Evolutionary conservation across 2,329 filamentous ascomycete genomes (phyloP).

Genomic region (Chaetomium sp.): DNA sequence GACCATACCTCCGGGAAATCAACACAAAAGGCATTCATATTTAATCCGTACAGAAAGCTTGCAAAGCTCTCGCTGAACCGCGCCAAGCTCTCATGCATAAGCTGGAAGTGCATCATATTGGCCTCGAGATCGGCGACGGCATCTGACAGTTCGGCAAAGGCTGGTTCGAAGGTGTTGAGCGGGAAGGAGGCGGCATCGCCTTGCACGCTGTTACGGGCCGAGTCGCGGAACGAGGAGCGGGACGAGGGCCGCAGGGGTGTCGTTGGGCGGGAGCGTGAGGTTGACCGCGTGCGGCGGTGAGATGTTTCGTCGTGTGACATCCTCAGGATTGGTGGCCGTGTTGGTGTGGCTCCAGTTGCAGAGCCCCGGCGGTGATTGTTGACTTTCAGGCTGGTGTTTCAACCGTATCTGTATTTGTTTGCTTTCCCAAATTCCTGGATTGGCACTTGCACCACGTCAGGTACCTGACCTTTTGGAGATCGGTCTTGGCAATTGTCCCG

Average conservation of each 20-base stretch:
- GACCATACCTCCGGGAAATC: slow-evolving; percentile 83
- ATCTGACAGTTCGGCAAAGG: slow-evolving; percentile 91
- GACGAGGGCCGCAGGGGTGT: slow-evolving; percentile 91
- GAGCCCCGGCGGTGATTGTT: background rate
- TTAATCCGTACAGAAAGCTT: slow-evolving; percentile 90
- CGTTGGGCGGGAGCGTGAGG: slow-evolving; percentile 77
- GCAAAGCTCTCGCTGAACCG: slow-evolving; percentile 96
- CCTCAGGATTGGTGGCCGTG: background rate
- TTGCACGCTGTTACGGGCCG: slow-evolving; percentile 59
- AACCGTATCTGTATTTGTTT: slow-evolving; percentile 15
- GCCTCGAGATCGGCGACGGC: slow-evolving; percentile 94
- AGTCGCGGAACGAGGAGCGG: slow-evolving; percentile 83
- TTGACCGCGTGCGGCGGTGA: slow-evolving; percentile 46
- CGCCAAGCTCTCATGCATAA: slow-evolving; percentile 93
- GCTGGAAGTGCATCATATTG: slow-evolving; percentile 95
- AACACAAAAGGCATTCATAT: slow-evolving; percentile 99
- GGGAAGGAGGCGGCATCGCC: slow-evolving; percentile 61
- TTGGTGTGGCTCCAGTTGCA: background rate
- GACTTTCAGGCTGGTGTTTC: slow-evolving; percentile 1
- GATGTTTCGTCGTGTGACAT: slow-evolving; percentile 35
- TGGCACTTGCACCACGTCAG: background rate
- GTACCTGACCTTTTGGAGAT: background rate
- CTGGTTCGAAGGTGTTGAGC: slow-evolving; percentile 80
- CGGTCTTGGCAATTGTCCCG: background rate
- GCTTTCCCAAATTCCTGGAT: slow-evolving; percentile 8